Conservation (phyloP, 805 yeast genomes). For the Ogataea paraovalis region DNA sequence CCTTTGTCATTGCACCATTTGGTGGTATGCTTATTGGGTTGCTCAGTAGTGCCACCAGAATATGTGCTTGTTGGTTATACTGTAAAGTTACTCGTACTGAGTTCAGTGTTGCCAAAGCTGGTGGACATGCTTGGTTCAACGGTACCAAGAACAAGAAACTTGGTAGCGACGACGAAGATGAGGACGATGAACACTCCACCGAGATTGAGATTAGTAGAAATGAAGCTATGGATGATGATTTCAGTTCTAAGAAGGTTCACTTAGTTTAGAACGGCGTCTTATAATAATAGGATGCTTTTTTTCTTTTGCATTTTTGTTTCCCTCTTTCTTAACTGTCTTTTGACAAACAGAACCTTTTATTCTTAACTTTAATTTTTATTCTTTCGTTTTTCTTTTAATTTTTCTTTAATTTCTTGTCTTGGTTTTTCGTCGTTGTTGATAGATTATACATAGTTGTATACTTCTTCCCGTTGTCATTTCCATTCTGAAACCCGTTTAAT, state of each 20-base stretch:
- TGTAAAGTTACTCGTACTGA: conserved; percentile 34
- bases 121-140: not conserved
- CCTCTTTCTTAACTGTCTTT: not conserved
- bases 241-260: not conserved
- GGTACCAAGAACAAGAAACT: conserved; percentile 8
- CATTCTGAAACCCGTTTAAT: too few relatives aligned
- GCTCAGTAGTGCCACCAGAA: conserved; percentile 47
- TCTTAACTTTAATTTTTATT: too few relatives aligned
- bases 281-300: not conserved
- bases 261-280: not conserved
- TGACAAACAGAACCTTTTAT: not conserved
- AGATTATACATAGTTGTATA: too few relatives aligned
- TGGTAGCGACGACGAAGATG: conserved; percentile 6
- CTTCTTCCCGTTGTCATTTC: too few relatives aligned
- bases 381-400: not conserved
- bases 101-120: conserved; percentile 38
- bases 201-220: conserved; percentile 2
- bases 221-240: not conserved
- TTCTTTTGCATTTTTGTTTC: not conserved
- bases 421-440: too few relatives aligned
- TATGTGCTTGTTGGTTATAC: conserved; percentile 30
- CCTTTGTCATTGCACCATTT: conserved; percentile 85
- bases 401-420: not conserved
- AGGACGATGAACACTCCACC: conserved; percentile 9
- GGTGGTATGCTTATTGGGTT: conserved; percentile 67